Conservation (phyloP, 2,329 filamentous ascomycete species). For the Emmonsia crescens region DNA sequence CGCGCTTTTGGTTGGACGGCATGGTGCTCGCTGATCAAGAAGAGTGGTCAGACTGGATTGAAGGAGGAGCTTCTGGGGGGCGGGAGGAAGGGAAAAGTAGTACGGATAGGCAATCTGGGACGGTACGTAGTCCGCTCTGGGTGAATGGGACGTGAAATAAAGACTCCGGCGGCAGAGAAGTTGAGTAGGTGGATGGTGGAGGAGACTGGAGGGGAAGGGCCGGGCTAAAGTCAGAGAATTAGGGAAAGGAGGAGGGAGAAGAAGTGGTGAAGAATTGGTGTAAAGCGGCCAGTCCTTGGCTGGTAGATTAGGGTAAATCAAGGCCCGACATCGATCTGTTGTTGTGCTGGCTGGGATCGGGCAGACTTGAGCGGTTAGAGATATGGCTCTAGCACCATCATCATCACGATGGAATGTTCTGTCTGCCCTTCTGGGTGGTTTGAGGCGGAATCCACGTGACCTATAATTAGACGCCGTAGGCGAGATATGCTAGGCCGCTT, state of each 20-base stretch:
- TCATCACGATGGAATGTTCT: constrained; percentile 1
- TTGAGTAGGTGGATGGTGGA: not conserved
- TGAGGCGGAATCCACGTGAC: not conserved
- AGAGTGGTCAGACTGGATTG: not conserved
- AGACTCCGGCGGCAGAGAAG: not conserved
- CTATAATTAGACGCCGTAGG: not conserved
- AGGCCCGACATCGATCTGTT: not conserved
- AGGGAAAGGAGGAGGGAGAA: constrained; percentile 16
- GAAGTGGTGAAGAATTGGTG: not conserved
- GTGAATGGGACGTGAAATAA: not conserved
- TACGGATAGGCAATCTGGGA: not conserved
- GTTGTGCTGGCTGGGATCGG: not conserved
- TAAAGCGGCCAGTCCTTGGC: not conserved
- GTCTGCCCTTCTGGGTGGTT: constrained; percentile 1
- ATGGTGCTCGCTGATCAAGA: constrained; percentile 6
- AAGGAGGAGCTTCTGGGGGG: not conserved
- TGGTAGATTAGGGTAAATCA: not conserved
- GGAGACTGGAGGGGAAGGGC: constrained; percentile 10
- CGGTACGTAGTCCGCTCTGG: not conserved
- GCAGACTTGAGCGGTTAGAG: not conserved
- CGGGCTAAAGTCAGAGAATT: constrained; percentile 14
- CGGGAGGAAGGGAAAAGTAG: not conserved
- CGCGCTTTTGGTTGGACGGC: constrained; percentile 15
- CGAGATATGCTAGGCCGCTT: not conserved
- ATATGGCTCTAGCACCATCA: not conserved